These are phyloP conservation scores for Aspergillus aculeatinus DNA, from an alignment of 2,329 filamentous ascomycete species.

Conservation along the genomic window DNA sequence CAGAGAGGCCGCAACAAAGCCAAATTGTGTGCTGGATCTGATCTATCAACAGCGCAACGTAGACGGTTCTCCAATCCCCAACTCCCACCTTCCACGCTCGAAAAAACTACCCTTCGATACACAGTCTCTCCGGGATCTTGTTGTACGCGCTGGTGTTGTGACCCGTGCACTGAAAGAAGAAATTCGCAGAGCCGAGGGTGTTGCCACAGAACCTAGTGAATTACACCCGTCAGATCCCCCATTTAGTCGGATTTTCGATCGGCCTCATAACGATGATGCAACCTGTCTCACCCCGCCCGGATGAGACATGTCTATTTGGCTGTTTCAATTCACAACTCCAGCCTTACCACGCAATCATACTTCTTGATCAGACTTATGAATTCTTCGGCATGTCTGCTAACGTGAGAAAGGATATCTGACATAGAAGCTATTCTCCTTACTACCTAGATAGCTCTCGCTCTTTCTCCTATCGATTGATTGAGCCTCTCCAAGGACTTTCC, in stretches of 20 bases:
- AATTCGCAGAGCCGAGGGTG: constrained; percentile 51
- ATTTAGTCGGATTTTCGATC: constrained; percentile 50
- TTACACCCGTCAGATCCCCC: constrained; percentile 41
- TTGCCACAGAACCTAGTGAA: constrained; percentile 32
- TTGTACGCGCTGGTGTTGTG: constrained; percentile 51
- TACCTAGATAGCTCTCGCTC: constrained; percentile 15
- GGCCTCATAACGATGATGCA: constrained; percentile 36
- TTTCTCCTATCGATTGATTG: background rate
- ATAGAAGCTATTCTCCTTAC: background rate
- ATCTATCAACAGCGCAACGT: constrained; percentile 52
- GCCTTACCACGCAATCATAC: constrained; percentile 14
- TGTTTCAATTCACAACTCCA: constrained; percentile 10
- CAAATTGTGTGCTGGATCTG: constrained; percentile 62
- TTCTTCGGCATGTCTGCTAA: constrained; percentile 4
- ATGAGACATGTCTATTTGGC: constrained; percentile 20
- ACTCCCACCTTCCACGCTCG: constrained; percentile 29
- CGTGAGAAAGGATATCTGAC: too few species aligned
- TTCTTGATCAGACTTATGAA: constrained; percentile 18
- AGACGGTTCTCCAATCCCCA: constrained; percentile 25
- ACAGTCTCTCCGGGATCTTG: constrained; percentile 62
- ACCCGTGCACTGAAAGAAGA: constrained; percentile 51
- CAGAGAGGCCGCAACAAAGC: constrained; percentile 57
- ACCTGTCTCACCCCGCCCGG: constrained; percentile 26
- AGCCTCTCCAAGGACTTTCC: background rate
- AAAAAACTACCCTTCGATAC: constrained; percentile 66